Conservation (phyloP, 345 rosid species). For the Rhodamnia argentea region DNA sequence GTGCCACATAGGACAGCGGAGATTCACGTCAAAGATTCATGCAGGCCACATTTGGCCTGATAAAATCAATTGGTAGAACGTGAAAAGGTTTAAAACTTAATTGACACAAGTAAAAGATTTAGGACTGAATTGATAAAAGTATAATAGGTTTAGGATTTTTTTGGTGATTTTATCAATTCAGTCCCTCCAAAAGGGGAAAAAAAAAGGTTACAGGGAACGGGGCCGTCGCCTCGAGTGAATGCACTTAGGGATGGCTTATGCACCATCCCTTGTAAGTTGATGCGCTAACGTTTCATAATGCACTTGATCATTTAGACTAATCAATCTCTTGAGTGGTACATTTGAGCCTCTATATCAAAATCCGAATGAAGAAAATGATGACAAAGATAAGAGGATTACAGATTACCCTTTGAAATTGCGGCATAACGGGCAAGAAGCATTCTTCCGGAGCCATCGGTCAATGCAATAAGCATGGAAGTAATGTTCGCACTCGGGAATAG, state of each 20-base stretch:
- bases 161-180: neutral
- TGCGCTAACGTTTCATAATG: neutral
- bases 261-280: neutral
- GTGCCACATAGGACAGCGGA: too few species aligned
- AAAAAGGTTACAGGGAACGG: neutral
- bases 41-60: too few species aligned
- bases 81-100: too few species aligned
- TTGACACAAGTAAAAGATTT: too few species aligned
- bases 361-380: neutral
- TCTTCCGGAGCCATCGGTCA: neutral
- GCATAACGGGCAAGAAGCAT: slow-evolving; percentile 1
- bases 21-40: too few species aligned
- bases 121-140: too few species aligned
- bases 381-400: neutral
- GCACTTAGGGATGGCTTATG: neutral
- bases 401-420: neutral
- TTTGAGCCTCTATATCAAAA: neutral
- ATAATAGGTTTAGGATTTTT: too few species aligned
- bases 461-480: neutral
- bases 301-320: neutral
- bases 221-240: neutral
- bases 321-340: neutral
- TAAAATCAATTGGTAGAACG: too few species aligned
- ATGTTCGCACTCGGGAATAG: neutral
- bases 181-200: accelerated